Percentiles rank a stretch among this genome's conserved stretches.
These are phyloP conservation scores for Fraxinus latifolia DNA, from an alignment of 305 asterid genomes.

Conservation along the genomic window DNA sequence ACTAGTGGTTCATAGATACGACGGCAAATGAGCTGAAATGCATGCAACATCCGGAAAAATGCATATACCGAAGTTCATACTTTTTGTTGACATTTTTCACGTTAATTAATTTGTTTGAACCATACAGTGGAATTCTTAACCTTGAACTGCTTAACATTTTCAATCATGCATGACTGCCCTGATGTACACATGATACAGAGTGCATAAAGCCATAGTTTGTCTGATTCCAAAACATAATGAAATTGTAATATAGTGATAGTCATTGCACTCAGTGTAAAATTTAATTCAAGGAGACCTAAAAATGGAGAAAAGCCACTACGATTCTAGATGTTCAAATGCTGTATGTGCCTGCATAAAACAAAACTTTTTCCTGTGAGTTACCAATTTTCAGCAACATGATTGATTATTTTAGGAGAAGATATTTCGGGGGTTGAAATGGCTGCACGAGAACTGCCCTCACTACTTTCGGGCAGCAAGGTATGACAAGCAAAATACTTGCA, in stretches of 20 bases:
- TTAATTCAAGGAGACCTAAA: not conserved
- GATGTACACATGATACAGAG: not conserved
- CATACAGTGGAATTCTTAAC: not conserved
- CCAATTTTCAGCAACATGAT: not conserved
- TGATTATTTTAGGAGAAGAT: not conserved
- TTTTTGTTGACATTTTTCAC: not conserved
- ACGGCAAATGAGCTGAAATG: not conserved
- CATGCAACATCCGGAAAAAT: not conserved
- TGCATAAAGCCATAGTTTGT: not conserved
- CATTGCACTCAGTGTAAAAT: not conserved
- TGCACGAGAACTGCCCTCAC: constrained; percentile 8
- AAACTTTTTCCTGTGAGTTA: not conserved
- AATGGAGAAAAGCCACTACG: not conserved
- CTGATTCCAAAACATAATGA: not conserved
- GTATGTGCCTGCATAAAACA: not conserved
- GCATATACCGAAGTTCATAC: not conserved
- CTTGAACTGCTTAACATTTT: not conserved
- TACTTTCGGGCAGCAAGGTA: not conserved
- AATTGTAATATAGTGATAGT: not conserved
- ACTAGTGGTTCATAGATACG: not conserved
- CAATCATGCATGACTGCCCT: not conserved
- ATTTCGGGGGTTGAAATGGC: not conserved
- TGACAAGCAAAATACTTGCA: constrained; percentile 12
- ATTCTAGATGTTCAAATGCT: not conserved
- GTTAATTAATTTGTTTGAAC: not conserved